Conservation (phyloP, 2,329 filamentous ascomycete species). For the Lasiodiplodia citricola region DNA sequence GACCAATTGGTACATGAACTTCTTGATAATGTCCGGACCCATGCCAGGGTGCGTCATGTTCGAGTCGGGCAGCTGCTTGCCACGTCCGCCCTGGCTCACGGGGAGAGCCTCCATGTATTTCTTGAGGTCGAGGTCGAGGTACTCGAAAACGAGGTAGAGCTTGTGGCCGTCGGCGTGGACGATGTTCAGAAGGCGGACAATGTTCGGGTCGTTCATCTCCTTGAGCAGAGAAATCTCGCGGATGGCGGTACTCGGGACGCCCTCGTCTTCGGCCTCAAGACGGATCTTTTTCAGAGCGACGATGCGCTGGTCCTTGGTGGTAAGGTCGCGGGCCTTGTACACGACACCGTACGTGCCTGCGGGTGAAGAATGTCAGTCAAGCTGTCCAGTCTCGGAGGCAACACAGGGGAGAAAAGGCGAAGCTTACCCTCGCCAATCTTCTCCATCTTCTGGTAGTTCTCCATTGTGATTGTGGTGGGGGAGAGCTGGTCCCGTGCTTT, state of each 20-base stretch:
- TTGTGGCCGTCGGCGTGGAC: constrained; percentile 95
- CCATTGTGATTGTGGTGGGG: constrained; percentile 62
- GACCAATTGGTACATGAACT: constrained; percentile 89
- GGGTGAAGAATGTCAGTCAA: constrained; percentile 26
- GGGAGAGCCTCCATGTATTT: constrained; percentile 95
- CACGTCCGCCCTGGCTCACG: constrained; percentile 80
- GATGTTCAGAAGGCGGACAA: constrained; percentile 87
- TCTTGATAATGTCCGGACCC: constrained; percentile 82
- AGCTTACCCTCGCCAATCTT: constrained; percentile 88
- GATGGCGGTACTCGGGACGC: constrained; percentile 89
- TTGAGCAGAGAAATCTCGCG: constrained; percentile 93
- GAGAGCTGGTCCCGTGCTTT: background rate
- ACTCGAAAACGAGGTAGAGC: constrained; percentile 91
- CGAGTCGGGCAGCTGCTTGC: constrained; percentile 83
- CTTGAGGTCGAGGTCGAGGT: constrained; percentile 88
- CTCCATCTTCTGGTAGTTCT: constrained; percentile 96
- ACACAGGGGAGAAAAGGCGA: background rate
- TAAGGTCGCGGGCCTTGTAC: constrained; percentile 89
- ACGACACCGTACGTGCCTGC: constrained; percentile 92
- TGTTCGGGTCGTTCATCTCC: constrained; percentile 91
- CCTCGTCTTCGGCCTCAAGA: constrained; percentile 92
- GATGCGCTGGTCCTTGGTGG: constrained; percentile 76
- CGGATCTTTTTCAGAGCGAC: constrained; percentile 95
- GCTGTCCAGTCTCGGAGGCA: background rate
- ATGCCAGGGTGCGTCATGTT: constrained; percentile 72